Percentiles rank a stretch among this genome's conserved stretches.
Conservation (phyloP, 176 grass and related monocot genomes). For the Musa beccarii region DNA sequence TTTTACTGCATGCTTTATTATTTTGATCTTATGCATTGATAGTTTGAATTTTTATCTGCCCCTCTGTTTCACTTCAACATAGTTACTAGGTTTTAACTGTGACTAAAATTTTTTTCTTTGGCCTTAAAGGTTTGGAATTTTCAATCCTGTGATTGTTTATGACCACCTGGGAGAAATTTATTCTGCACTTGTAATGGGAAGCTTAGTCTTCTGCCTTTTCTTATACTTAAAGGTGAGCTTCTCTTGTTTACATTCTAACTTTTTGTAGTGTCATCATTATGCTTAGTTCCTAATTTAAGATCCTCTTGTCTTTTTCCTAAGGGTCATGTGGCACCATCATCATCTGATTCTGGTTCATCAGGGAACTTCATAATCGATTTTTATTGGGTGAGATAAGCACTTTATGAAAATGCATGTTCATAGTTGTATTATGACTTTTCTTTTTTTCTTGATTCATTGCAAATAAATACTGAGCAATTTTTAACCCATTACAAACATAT, state of each 20-base stretch:
- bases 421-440: background rate
- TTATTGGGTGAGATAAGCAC: slow-evolving; percentile 68
- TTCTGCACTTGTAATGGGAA: slow-evolving; percentile 83
- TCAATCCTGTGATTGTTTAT: slow-evolving; percentile 86
- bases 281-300: background rate
- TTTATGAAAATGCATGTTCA: background rate
- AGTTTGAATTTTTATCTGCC: background rate
- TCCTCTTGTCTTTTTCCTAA: slow-evolving; percentile 21
- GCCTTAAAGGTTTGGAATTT: slow-evolving; percentile 58
- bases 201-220: slow-evolving; percentile 86
- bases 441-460: background rate
- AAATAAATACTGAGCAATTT: background rate
- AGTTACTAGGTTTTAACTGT: slow-evolving; percentile 2
- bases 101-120: background rate
- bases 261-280: slow-evolving; percentile 1
- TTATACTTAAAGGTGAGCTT: slow-evolving; percentile 74
- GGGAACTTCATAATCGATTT: slow-evolving; percentile 93
- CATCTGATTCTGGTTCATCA: slow-evolving; percentile 88
- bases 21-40: background rate
- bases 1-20: background rate
- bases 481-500: background rate
- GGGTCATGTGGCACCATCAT: slow-evolving; percentile 94
- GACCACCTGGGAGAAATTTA: slow-evolving; percentile 94
- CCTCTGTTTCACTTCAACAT: background rate
- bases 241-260: background rate